Evolutionary conservation across 75 land plant species (phyloP), one percentile per base, ranked within the genome.

Genomic region (Pseudotsuga menziesii): DNA sequence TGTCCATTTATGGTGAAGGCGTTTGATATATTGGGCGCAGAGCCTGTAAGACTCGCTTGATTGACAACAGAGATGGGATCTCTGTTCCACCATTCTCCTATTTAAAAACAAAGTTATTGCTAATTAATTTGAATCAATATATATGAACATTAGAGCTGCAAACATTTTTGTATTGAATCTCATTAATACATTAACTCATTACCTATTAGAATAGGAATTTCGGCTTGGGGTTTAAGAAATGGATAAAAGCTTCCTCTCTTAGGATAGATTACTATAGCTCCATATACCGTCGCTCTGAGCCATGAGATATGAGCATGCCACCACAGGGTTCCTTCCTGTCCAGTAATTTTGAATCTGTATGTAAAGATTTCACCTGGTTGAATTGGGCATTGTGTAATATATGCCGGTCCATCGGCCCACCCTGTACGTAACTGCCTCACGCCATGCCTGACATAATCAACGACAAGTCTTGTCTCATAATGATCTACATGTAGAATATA

Each of bases 21-120:
- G 3, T 35, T 35, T 2, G 36, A 35, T 35, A 35, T 35, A 35
- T 35, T 35, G 36, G 36, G 36, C 36, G 36, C 36, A 35, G 36
- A 2, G 36, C 36, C 36, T 35, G 36, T 35, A 4, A 35, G 3
- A 35, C 3, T 35, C 36, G 36, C 36, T 35, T 35, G 36, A 35
- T 35, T 35, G 3, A 35, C 36, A 35, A 35, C 36, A 35, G 36
- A 2, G 0, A 35, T 35, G 0, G 36, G 36, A 4, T 35, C 36
- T 23, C 22, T 70, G 26, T 85, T 83, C 86, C 86, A 85, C 87
- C 87, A 85, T 83, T 85, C 86, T 4, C 87, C 36, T 35, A 2
- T 35, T 41, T 17, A 72, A 0, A 35, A 35, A 35, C 36, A 2
- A 35, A 1, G 2, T 35, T 35, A 35, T 35, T 35, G 36, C 36